These are phyloP conservation scores for Lichtheimia hyalospora DNA, from an alignment of 371 early-diverging fungal species.

Conservation along the genomic window DNA sequence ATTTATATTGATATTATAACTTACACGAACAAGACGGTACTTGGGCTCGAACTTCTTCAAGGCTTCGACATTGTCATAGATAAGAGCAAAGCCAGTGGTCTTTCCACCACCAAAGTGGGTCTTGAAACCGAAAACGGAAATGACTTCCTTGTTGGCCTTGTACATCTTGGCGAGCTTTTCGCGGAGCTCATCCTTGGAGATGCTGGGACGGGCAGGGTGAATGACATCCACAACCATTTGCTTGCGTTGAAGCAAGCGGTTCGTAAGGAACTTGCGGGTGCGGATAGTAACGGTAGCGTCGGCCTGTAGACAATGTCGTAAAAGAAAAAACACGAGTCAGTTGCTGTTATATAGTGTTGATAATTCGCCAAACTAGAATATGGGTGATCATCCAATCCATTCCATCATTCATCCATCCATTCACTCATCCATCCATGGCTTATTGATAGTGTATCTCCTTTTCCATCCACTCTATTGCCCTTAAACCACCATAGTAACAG, in stretches of 20 bases:
- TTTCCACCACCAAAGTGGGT: slow-evolving; percentile 98
- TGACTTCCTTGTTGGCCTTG: slow-evolving; percentile 89
- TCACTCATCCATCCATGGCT: background rate
- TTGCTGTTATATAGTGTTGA: too few species aligned
- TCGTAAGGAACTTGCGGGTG: slow-evolving; percentile 98
- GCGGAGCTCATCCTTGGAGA: slow-evolving; percentile 91
- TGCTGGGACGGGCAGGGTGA: slow-evolving; percentile 92
- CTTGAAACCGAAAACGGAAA: slow-evolving; percentile 95
- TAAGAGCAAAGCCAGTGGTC: slow-evolving; percentile 96
- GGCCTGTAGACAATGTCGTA: slow-evolving; percentile 43
- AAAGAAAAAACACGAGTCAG: background rate
- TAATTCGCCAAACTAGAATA: too few species aligned
- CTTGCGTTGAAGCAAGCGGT: slow-evolving; percentile 97
- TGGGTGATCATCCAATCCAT: background rate
- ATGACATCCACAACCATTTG: slow-evolving; percentile 98
- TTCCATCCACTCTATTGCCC: background rate
- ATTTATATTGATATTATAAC: slow-evolving; percentile 14
- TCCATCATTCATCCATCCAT: background rate
- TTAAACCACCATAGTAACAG: background rate
- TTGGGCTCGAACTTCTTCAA: slow-evolving; percentile 99
- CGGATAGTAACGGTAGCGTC: slow-evolving; percentile 91
- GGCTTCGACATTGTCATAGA: slow-evolving; percentile 95
- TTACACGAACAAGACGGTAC: slow-evolving; percentile 86
- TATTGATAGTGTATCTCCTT: background rate
- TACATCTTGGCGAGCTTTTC: slow-evolving; percentile 96